A percentile compares a stretch with the other conserved stretches of the same genome.
phyloP scores from a whole-genome alignment of 225 moss, liverwort and hornwort species.

The Pseudisothecium myosuroides region DNA sequence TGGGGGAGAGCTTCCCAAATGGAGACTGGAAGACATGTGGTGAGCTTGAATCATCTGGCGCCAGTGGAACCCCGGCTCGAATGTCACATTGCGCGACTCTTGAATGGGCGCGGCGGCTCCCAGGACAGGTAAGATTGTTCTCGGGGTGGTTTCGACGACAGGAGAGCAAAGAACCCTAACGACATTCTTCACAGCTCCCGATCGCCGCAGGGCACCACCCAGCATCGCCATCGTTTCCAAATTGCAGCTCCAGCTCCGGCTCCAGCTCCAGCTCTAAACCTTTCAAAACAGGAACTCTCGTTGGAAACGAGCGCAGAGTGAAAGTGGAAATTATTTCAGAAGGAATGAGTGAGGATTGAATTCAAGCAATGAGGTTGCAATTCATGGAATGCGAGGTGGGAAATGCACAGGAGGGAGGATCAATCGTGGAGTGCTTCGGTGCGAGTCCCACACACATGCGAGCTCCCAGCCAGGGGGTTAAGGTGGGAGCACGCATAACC shows the following conservation, averaged over 20 bases:
- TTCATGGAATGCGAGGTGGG: not conserved
- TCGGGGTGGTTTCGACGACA: not conserved
- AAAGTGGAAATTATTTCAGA: too few species aligned
- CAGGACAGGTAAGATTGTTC: not conserved
- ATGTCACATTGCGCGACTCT: conserved; percentile 4
- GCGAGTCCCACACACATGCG: too few species aligned
- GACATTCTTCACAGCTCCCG: not conserved
- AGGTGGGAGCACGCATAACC: too few species aligned
- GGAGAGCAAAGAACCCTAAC: conserved; percentile 9
- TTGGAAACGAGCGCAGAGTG: not conserved
- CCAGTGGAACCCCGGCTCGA: conserved; percentile 38
- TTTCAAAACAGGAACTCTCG: not conserved
- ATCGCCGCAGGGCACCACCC: conserved; percentile 3
- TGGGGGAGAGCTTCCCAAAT: conserved; percentile 55
- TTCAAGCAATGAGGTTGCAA: not conserved
- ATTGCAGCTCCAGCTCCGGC: not conserved
- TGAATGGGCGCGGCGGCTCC: not conserved
- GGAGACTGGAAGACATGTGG: conserved; percentile 66
- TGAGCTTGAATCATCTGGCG: conserved; percentile 40
- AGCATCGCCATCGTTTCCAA: conserved; percentile 10
- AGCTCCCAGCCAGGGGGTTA: too few species aligned
- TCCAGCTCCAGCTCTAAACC: too few species aligned
- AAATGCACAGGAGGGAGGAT: not conserved
- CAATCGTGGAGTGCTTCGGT: not conserved
- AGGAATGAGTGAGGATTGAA: not conserved